A percentile compares a stretch with the other conserved stretches of the same genome.
phyloP scores from a whole-genome alignment of 176 grass and related monocot genomes.

The Zea luxurians region DNA sequence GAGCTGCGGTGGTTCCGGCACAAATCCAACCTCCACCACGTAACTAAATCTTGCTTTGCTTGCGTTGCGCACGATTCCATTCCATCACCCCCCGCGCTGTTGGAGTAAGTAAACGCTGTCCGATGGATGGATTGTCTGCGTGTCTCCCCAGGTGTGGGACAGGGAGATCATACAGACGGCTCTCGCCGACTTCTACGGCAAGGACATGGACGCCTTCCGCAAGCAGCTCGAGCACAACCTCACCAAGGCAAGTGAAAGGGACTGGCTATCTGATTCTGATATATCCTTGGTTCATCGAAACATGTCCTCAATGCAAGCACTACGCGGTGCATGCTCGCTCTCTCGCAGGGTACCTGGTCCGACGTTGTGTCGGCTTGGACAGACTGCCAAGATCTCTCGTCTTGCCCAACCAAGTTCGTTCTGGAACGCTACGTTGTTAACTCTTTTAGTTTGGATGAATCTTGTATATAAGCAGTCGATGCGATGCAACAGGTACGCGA shows the following conservation, averaged over 20 bases:
- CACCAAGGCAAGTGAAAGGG: slow-evolving; percentile 46
- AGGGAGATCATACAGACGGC: slow-evolving; percentile 84
- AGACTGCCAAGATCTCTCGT: slow-evolving; percentile 62
- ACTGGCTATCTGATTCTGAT: not conserved
- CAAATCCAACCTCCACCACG: slow-evolving; percentile 85
- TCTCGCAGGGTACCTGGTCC: slow-evolving; percentile 54
- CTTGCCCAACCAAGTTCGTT: slow-evolving; percentile 65
- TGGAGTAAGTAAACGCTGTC: not conserved
- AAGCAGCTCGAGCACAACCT: slow-evolving; percentile 62
- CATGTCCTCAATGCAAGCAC: not conserved
- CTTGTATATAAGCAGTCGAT: too few species aligned
- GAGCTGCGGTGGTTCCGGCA: slow-evolving; percentile 72
- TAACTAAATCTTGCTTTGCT: slow-evolving; percentile 41
- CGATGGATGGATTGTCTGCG: not conserved
- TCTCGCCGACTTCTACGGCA: slow-evolving; percentile 58
- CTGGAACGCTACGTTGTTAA: too few species aligned
- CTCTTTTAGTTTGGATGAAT: too few species aligned
- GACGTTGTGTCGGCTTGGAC: slow-evolving; percentile 63
- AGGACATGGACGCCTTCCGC: slow-evolving; percentile 61
- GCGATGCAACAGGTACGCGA: slow-evolving; percentile 58
- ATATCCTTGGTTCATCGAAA: not conserved
- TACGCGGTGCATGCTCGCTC: not conserved
- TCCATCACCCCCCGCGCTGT: not conserved
- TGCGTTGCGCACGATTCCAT: not conserved
- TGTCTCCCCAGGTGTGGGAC: slow-evolving; percentile 69